These are phyloP conservation scores for Xylaria multiplex DNA, from an alignment of 2,329 filamentous ascomycete species.

Conservation along the genomic window DNA sequence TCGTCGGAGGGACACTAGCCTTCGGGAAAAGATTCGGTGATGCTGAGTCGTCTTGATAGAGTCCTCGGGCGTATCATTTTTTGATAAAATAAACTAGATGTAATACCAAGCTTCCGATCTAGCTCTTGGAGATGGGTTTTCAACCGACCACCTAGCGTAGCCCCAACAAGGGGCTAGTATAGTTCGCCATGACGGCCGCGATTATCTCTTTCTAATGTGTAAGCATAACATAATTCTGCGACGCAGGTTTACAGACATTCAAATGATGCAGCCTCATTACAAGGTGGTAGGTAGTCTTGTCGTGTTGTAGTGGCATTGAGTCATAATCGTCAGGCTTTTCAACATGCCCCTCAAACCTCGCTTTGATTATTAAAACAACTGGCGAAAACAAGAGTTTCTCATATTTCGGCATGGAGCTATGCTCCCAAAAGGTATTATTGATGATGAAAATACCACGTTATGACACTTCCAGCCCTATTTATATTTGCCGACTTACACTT, in stretches of 20 bases:
- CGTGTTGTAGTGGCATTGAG: no score
- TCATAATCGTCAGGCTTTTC: not conserved
- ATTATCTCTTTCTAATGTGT: not conserved
- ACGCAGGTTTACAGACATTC: no score
- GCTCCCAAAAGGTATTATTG: no score
- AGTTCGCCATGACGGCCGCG: not conserved
- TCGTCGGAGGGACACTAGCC: conserved; percentile 63
- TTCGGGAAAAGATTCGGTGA: conserved; percentile 57
- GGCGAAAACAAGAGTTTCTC: no score
- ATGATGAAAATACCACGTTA: no score
- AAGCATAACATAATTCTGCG: not conserved
- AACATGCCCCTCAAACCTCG: not conserved
- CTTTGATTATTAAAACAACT: no score
- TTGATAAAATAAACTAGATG: not conserved
- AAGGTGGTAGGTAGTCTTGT: no score
- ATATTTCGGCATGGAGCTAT: no score
- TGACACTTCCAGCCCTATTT: no score
- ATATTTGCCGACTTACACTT: no score
- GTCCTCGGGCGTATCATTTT: not conserved
- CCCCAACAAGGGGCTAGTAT: not conserved
- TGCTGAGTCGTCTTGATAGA: conserved; percentile 26
- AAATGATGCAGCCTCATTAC: not conserved
- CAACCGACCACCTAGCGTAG: no score
- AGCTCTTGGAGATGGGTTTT: not conserved
- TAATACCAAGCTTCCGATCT: not conserved